Evolutionary conservation across 495 filamentous ascomycete genomes (phyloP).

Genomic region (Hypoxylon intermedium): DNA sequence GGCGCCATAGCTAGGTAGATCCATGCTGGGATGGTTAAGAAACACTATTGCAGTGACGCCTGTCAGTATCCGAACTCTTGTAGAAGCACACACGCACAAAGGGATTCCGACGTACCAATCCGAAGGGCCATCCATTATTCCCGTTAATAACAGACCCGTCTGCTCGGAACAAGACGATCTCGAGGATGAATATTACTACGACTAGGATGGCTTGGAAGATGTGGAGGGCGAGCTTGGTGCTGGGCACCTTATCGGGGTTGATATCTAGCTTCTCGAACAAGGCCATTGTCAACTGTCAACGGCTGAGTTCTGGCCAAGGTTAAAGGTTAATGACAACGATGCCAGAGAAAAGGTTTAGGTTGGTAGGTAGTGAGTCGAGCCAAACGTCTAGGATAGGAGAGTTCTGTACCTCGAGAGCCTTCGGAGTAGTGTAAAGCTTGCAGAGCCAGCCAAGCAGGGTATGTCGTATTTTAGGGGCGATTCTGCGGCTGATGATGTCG

Average conservation of each 20-base stretch:
- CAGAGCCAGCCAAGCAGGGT: slow-evolving; percentile 35
- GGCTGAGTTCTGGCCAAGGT: not conserved
- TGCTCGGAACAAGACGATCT: slow-evolving; percentile 72
- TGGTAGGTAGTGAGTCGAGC: not conserved
- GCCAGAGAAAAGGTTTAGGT: slow-evolving; percentile 8
- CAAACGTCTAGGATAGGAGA: slow-evolving; percentile 18
- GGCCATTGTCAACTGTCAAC: slow-evolving; percentile 29
- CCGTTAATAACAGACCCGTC: slow-evolving; percentile 69
- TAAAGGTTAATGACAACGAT: slow-evolving; percentile 14
- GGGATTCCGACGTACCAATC: slow-evolving; percentile 64
- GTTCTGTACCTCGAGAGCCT: not conserved
- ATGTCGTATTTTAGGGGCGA: slow-evolving; percentile 32
- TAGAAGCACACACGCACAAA: not conserved
- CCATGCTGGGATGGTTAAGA: slow-evolving; percentile 80
- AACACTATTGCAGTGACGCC: slow-evolving; percentile 65
- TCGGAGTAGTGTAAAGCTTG: slow-evolving; percentile 8
- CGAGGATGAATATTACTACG: slow-evolving; percentile 74
- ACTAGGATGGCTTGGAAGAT: slow-evolving; percentile 69
- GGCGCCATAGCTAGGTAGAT: slow-evolving; percentile 85
- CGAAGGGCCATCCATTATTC: slow-evolving; percentile 76
- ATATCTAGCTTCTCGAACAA: slow-evolving; percentile 54
- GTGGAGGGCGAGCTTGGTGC: slow-evolving; percentile 64
- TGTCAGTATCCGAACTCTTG: slow-evolving; percentile 7
- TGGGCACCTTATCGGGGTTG: slow-evolving; percentile 59
- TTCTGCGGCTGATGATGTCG: slow-evolving; percentile 32